Percentiles rank a stretch among this genome's conserved stretches.
phyloP scores from a whole-genome alignment of 2,329 filamentous ascomycete species.

The Fragosphaeria purpurea region DNA sequence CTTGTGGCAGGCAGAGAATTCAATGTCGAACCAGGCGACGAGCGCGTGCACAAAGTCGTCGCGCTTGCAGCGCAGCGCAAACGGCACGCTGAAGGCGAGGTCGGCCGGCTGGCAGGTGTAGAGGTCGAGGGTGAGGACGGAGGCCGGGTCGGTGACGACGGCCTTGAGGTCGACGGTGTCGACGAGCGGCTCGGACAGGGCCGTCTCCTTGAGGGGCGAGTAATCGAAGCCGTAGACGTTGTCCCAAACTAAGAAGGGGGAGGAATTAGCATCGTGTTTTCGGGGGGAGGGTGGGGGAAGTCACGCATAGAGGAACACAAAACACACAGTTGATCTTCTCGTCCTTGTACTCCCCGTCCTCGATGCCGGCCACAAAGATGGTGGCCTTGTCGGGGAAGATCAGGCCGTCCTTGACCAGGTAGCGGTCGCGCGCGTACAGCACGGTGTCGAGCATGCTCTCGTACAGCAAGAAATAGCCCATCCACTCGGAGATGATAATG shows the following conservation, averaged over 20 bases:
- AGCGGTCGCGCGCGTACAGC: constrained; percentile 88
- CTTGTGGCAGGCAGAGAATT: constrained; percentile 98
- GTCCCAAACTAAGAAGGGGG: constrained; percentile 71
- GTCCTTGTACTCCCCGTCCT: constrained; percentile 99
- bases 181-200: constrained; percentile 89
- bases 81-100: constrained; percentile 72
- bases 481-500: constrained; percentile 99
- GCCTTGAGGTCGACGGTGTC: constrained; percentile 97
- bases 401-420: constrained; percentile 73
- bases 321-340: constrained; percentile 97
- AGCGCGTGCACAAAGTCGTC: constrained; percentile 94
- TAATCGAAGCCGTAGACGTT: constrained; percentile 99
- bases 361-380: constrained; percentile 92
- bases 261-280: neutral
- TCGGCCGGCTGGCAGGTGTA: constrained; percentile 81
- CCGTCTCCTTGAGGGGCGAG: constrained; percentile 83
- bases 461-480: constrained; percentile 98
- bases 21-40: constrained; percentile 98
- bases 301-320: neutral
- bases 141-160: constrained; percentile 81
- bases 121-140: constrained; percentile 80
- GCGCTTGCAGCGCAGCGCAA: constrained; percentile 65
- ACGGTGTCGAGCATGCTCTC: constrained; percentile 99
- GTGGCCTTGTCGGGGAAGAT: constrained; percentile 99
- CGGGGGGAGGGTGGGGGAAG: neutral